Base-by-base conservation (phyloP, 176 grass and related monocot species). In the Poa pratensis region DNA sequence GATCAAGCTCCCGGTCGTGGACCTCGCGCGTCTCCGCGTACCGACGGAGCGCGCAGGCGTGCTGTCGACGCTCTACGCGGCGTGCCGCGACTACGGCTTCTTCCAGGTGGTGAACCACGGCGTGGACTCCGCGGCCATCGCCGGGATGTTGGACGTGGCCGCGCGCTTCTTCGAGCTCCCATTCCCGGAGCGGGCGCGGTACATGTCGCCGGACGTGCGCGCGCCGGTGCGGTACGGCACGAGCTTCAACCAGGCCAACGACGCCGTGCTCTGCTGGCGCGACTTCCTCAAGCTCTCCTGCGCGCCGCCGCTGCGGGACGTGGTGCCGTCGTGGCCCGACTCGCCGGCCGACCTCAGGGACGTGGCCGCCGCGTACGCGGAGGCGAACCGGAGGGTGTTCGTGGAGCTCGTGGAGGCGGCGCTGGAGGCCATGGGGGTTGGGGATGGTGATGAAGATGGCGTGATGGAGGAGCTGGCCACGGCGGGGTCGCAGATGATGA, bases 71-170 rank as follows among this genome's bases (percentile, higher is more conserved):
- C 75, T 98, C 10, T 86, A 89, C 27, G 75, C 79, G 2, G 96
- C 96, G 18, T 99, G 93, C 86, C 78, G 85, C 10, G 85, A 92
- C 2, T 88, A 82, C 35, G 96, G 96, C 7, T 99, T 99, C 91
- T 99, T 99, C 18, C 96, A 98, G 90, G 86, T 94, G 80, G 93
- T 99, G 81, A 99, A 99, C 89, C 96, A 99, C 42, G 86, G 84
- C 5, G 73, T 94, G 2, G 83, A 24, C 1, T 3, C 17, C 0
- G 6, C 61, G 7, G 60, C 71, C 18, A 59, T 34, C 54, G 37
- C 43, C 54, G 86, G 68, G 19, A 83, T 95, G 88, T 81, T 89
- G 10, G 87, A 87, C 58, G 91, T 88, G 45, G 90, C 82, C 35
- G 82, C 62, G 26, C 90, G 96, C 5, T 99, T 99, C 86, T 99